Base-by-base conservation (phyloP, 345 rosid species). In the Rhizophora mangle region DNA sequence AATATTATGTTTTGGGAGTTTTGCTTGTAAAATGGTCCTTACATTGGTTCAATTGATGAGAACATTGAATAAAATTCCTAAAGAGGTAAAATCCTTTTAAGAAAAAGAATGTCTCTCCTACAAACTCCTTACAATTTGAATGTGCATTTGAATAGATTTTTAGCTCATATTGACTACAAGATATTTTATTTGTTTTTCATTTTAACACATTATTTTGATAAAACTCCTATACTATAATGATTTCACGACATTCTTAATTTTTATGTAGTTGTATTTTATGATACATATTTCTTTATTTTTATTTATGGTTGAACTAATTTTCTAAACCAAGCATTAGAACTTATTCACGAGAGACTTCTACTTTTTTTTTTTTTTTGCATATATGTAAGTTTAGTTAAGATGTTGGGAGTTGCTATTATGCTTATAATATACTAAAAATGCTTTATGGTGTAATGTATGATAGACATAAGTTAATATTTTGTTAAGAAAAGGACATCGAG, bases 11-110 rank as follows among this genome's bases (percentile, higher is more conserved):
- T 39, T 39, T 84, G 92, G 99, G 89, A 95, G 91, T 67, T 89
- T 96, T 26, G 96, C 99, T 39, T 90, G 99, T 73, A 95, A 95
- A 76, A 90, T 95, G 99, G 86, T 92, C 65, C 92, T 94, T 18
- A 90, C 96, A 32, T 83, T 92, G 51, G 94, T 90, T 79, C 98
- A 89, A 80, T 56, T 95, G 83, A 95, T 95, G 99, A 90, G 99
- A 85, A 92, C 97, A 68, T 85, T 95, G 32, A 24, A 95, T 70
- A 88, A 68, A 72, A 92, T 95, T 97, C 97, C 97, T 26, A 96
- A 95, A 68, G 96, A 87, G 91, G 98, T 95, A 78, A 63, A 52
- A 24, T 57, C 19, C 34, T 26, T 11, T 39, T 39, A 39, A 39
- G 47, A 39, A 39, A 16, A 16, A 39, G 47, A 39, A 39, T 39